Percentiles rank a stretch among this genome's conserved stretches.
These are phyloP conservation scores for Rasamsonia emersonii DNA, from an alignment of 2,329 filamentous ascomycete genomes.

Conservation along the genomic window DNA sequence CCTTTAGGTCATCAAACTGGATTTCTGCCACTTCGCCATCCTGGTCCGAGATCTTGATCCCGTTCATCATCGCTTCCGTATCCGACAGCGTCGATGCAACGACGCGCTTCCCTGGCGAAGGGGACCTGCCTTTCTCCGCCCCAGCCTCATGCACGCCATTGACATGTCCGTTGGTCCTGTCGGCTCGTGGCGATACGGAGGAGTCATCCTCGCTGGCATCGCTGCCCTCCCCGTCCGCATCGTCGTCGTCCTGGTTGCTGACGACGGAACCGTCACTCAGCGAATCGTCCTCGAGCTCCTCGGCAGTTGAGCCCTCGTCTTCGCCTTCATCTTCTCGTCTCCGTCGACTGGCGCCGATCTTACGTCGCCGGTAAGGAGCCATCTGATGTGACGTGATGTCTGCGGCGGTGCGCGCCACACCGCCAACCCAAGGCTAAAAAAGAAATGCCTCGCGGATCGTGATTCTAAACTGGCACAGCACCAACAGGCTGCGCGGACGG, in stretches of 20 bases:
- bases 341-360: constrained; percentile 38
- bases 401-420: constrained; percentile 4
- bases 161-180: constrained; percentile 16
- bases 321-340: constrained; percentile 41
- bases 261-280: constrained; percentile 53
- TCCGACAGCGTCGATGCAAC: constrained; percentile 40
- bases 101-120: constrained; percentile 21
- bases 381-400: constrained; percentile 18
- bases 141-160: constrained; percentile 20
- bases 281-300: constrained; percentile 51
- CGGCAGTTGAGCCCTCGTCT: constrained; percentile 41
- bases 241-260: constrained; percentile 51
- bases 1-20: constrained; percentile 42
- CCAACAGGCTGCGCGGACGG: no score
- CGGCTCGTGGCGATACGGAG: constrained; percentile 16
- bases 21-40: constrained; percentile 32
- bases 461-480: no score
- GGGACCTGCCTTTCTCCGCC: constrained; percentile 27
- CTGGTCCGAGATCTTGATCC: constrained; percentile 41
- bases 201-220: constrained; percentile 47
- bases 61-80: constrained; percentile 55
- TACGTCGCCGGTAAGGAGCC: constrained; percentile 34
- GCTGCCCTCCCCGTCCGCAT: constrained; percentile 52
- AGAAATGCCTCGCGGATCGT: no score
- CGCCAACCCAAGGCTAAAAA: no score